Percentiles rank a stretch among this genome's conserved stretches.
Evolutionary conservation across 768 basidiomycete species (phyloP).

Genomic region (Boletales sp.): DNA sequence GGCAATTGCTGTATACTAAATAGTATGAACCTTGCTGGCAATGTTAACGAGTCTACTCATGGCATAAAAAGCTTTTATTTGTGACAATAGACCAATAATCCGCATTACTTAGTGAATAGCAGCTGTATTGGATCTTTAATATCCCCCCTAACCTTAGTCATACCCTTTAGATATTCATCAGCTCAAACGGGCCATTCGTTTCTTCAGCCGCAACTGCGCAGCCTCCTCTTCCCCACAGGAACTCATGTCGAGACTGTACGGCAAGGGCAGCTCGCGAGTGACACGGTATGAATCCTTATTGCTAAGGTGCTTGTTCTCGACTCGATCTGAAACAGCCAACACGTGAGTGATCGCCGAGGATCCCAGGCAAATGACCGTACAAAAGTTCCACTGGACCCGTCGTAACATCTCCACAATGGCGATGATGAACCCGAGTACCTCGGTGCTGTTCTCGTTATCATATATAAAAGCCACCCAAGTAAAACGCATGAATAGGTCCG

Average conservation of each 20-base stretch:
- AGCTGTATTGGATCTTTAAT: no score
- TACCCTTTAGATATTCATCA: slow-evolving; percentile 1
- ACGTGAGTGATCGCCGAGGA: neutral
- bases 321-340: slow-evolving; percentile 47
- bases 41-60: no score
- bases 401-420: slow-evolving; percentile 75
- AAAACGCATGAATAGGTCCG: slow-evolving; percentile 76
- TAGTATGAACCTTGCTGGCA: no score
- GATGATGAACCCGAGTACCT: slow-evolving; percentile 61
- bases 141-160: neutral
- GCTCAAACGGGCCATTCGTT: slow-evolving; percentile 18
- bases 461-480: slow-evolving; percentile 81
- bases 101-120: no score
- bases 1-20: no score
- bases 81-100: no score
- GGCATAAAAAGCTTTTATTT: no score
- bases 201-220: slow-evolving; percentile 8
- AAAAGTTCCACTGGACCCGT: slow-evolving; percentile 90
- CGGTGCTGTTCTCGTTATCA: slow-evolving; percentile 39
- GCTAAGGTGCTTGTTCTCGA: slow-evolving; percentile 90
- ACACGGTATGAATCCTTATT: slow-evolving; percentile 91
- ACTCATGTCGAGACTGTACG: slow-evolving; percentile 56
- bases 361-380: slow-evolving; percentile 43
- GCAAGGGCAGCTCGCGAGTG: slow-evolving; percentile 80
- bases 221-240: slow-evolving; percentile 42